Base-by-base conservation (phyloP, 257 asterid genomes). In the Rhazya stricta region DNA sequence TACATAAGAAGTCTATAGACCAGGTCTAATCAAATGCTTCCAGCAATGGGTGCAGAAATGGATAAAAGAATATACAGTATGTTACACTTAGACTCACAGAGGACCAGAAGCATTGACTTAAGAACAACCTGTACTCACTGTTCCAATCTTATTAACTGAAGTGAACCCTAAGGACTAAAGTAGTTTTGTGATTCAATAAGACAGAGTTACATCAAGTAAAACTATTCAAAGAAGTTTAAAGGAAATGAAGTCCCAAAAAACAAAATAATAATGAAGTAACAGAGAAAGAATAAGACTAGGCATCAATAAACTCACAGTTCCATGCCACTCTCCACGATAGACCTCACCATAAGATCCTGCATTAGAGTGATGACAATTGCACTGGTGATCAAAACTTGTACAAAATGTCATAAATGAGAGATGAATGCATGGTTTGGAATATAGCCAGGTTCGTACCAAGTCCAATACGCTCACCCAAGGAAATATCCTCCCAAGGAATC, bases 391-490 rank as follows among this genome's bases (percentile, higher is more conserved):
- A 74, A 66, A 16, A 43, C 16, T 16, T 12, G 73, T 73, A 74
- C 29, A 67, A 69, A 77, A 69, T 39, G 77, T 77, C 60, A 50
- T n/a, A 62, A n/a, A 76, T 69, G 69, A 81, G 37, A 58, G 23
- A 78, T 34, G 66, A 73, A 34, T 74, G 73, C 37, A 61, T 58
- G 74, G 74, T 69, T n/a, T 58, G 21, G 74, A 81, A 74, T 56
- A 68, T n/a, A 68, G 69, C 73, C 74, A 83, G 84, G 79, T 76
- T 71, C 74, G 79, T 94, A 94, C 98, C 98, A 83, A 94, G 97
- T 77, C 98, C 98, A 75, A 94, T 94, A 85, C 98, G 98, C 89
- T 91, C 98, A 72, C 98, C 98, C 95, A 94, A 82, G 87, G 89
- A 39, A 84, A 94, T 89, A 75, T 94, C 97, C 82, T 94, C 98